Evolutionary conservation across 192 early-diverging fungal genomes (phyloP), one percentile per base, ranked within the genome.

Genomic region (Umbelopsis ramanniana): DNA sequence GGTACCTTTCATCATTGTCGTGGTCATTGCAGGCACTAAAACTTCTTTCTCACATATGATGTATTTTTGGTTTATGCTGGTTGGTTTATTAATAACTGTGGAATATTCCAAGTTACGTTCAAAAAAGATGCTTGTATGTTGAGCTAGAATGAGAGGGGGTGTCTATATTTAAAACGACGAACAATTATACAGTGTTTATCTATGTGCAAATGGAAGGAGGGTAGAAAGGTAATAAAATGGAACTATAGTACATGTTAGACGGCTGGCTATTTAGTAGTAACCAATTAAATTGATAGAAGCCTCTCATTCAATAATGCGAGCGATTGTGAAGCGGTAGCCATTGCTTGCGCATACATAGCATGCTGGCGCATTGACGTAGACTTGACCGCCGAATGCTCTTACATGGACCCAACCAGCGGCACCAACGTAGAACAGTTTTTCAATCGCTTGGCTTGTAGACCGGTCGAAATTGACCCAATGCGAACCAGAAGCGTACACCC

Each of bases 311-410:
- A 63, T 8, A 22, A 63, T 17, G 15, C 57, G 57, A 19, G 57
- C 57, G 17, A 63, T 63, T 63, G 57, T 63, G 33, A 63, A 63
- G 33, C 57, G 57, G 29, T 29, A 26, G 6, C 57, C 57, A 37
- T 7, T 19, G 26, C 26, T 29, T 3, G 29, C 11, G 33, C 35
- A 38, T n/a, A 63, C 57, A 63, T 63, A 63, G 57, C 57, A 29
- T 19, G 8, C 33, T 17, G 33, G 23, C 11, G 57, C 57, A 37
- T 63, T 63, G 14, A 63, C 57, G 35, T 63, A 63, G 4, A 63
- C 57, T 63, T 63, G 57, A n/a, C 57, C 57, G 17, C 57, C 57
- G 33, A 63, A 63, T 11, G 57, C 57, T n/a, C 57, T 29, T 5
- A 37, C 14, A 37, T 63, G 12, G 2, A 33, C 57, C 57, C 57